Percentiles rank a stretch among this genome's conserved stretches.
Conservation (phyloP, 1,284 basidiomycete species). For the Stereum hirsutum region DNA sequence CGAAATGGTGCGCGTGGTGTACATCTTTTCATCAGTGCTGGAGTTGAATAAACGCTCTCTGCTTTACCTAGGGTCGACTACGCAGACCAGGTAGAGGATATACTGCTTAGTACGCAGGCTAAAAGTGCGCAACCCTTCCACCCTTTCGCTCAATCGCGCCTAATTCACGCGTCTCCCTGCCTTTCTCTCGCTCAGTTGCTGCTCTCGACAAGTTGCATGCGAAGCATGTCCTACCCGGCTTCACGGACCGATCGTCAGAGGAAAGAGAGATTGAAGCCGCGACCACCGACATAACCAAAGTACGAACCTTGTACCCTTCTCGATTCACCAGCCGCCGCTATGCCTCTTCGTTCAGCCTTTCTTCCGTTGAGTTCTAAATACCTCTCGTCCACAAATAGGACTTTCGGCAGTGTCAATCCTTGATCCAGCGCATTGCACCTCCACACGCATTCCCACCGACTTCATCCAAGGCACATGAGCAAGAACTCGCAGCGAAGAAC, state of each 20-base stretch:
- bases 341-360: constrained; percentile 2
- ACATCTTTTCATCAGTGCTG: constrained; percentile 2
- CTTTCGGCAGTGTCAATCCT: constrained; percentile 72
- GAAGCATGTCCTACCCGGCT: constrained; percentile 92
- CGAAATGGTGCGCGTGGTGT: constrained; percentile 24
- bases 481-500: constrained; percentile 79
- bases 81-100: constrained; percentile 80
- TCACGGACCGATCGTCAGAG: constrained; percentile 88
- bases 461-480: constrained; percentile 43
- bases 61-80: constrained; percentile 70
- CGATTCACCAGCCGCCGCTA: constrained; percentile 7
- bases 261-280: constrained; percentile 89
- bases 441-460: constrained; percentile 31
- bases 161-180: constrained; percentile 14
- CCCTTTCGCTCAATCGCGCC: constrained; percentile 14
- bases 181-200: constrained; percentile 39
- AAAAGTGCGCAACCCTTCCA: constrained; percentile 60
- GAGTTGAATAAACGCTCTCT: background rate
- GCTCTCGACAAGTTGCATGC: constrained; percentile 90
- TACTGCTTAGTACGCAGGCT: constrained; percentile 56
- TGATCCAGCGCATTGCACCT: constrained; percentile 69
- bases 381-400: constrained; percentile 40
- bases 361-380: constrained; percentile 3
- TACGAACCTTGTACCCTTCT: constrained; percentile 23
- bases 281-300: constrained; percentile 84